Base-by-base conservation (phyloP, 371 early-diverging fungal genomes). In the Mucor piriformis region DNA sequence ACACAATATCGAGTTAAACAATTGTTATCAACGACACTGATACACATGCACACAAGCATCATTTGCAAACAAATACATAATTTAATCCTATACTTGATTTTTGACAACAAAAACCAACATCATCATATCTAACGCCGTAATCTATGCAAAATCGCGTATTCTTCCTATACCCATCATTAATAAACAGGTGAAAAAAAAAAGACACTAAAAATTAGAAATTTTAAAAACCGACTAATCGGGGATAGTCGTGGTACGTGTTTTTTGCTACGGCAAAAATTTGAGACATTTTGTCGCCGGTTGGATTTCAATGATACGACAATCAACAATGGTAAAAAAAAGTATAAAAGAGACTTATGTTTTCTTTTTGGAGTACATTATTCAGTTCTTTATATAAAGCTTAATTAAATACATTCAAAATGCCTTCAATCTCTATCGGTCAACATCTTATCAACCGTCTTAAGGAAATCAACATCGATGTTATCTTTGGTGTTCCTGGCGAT, bases 401-500 rank as follows among this genome's bases (percentile, higher is more conserved):
- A 29, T 12, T 40, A 27, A 21, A 25, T 32, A 21, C 18, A 18
- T 16, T 37, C 12, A 58, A 50, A 18, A 58, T 58, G 58, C 50
- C 53, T 55, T 54, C 70, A 29, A 61, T 60, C 3, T 65, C 51
- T 11, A 60, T 74, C 40, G 74, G 71, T 37, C 58, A 65, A 51
- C 75, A 74, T 53, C 65, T 80, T 34, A 38, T 77, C 44, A 48
- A 69, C 51, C 70, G 80, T 35, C 66, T 80, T 42, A 77, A 77
- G 64, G 77, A 80, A 56, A 55, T 80, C 21, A 73, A 73, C 27
- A 59, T 76, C 33, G 67, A 73, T 43, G 64, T 65, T 33, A 61
- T 80, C 46, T 76, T 76, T 57, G 80, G 80, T 53, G 64, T 69
- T 43, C 80, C 80, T 35, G 80, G 80, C 46, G 80, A 80, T 48